Base-by-base conservation (phyloP, 495 filamentous ascomycete genomes). In the Penicillium ucsense region DNA sequence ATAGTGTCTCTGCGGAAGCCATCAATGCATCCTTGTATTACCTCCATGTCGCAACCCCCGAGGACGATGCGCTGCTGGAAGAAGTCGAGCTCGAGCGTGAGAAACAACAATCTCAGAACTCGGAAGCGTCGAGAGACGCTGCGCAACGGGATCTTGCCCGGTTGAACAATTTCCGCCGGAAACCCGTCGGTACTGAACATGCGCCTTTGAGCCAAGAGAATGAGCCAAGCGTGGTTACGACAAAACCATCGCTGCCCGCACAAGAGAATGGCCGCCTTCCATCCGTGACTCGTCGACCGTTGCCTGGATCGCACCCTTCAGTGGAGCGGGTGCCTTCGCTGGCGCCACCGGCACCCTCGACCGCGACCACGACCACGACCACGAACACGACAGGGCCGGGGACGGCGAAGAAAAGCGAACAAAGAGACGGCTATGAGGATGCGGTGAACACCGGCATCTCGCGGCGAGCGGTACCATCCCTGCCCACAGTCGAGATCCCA, bases 1-100 rank as follows among this genome's bases (percentile, higher is more conserved):
- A 68, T 3, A 88, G 88, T 35, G 86, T 97, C 29, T 94, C 86
- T 1, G 85, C 79, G 6, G 82, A 88, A 58, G 91, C 95, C 61
- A 84, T 97, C 33, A 80, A 84, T 41, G 86, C 82, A 52, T 92
- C 84, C 8, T 74, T 98, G 3, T 98, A 96, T 66, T 96, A 91
- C 58, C 65, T 95, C 34, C 92, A 98, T 61, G 72, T 94, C 34
- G 76, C 91, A 45, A 72, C 76, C 0, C 76, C 77, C 10, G 74
- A 83, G 7, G 77, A 83, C 49, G 75, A 80, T 29, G 61, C 65
- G 41, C 57, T 77, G 7, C 67, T 83, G 3, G 60, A 71, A 31
- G 63, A 73, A 48, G 64, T 72, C 40, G 68, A 62, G 43, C 65
- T 60, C 29, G 65, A 70, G 35, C 60, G 65, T 32, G 57, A 62